Evolutionary conservation across 2,329 filamentous ascomycete genomes (phyloP), one percentile per base, ranked within the genome.

Genomic region (Pseudogymnoascus sp.): DNA sequence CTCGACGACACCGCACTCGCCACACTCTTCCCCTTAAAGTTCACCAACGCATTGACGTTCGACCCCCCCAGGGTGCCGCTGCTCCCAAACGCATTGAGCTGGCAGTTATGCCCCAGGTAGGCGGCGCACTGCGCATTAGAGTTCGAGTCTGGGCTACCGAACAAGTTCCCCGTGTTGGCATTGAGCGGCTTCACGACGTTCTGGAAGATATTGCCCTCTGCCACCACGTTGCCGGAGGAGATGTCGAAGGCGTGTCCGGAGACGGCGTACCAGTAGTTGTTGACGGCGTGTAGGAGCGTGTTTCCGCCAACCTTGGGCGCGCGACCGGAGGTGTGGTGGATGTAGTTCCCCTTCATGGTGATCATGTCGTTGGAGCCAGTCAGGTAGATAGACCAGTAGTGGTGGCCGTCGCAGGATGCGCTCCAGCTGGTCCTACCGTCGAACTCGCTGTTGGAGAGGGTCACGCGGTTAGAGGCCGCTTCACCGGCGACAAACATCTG

Each of bases 301-400:
- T 81, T 81, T n/a, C 74, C 74, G 18, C 74, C 75, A 19, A 84
- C 74, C 73, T 84, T 83, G 65, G 81, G 82, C 10, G 74, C 73
- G 59, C 82, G 80, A 60, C 82, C 82, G 10, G 75, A 78, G 56
- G 77, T 78, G 70, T 82, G 75, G 75, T 83, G 79, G 67, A 84
- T 74, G 73, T 83, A 83, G 76, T 84, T 84, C 64, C 75, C 75
- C 74, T 82, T 80, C 68, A 84, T 67, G 63, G 82, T 84, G 66
- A 84, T 74, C 62, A 78, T 66, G 67, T 85, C 82, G 68, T 71
- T 75, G 60, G 75, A 73, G n/a, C 82, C 82, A 38, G 75, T 77
- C 56, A 84, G 75, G 73, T 81, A 82, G 63, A 83, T 70, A 28
- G 72, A 76, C 80, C 82, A 84, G 77, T 84, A 84, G 72, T 83